Evolutionary conservation across 2,329 filamentous ascomycete genomes (phyloP), one percentile per base, ranked within the genome.

Genomic region (Falciphora oryzae): DNA sequence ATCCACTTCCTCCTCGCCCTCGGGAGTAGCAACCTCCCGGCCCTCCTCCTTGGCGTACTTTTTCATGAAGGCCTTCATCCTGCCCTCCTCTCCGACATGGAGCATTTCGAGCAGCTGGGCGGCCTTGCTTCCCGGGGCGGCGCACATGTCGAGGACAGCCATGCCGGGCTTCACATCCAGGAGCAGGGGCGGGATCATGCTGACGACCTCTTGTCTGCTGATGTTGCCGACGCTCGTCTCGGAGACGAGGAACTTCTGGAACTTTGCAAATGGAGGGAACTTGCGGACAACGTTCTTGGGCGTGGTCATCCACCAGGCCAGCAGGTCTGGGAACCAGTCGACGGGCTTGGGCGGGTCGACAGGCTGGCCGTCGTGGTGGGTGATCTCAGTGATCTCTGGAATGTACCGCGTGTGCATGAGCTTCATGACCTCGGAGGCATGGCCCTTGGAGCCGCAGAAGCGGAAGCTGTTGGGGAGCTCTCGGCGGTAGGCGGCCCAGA

Each of bases 181-280:
- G 71, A 98, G 83, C 70, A 98, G 84, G 31, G 95, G 95, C 31
- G 95, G 95, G 68, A 99, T 98, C 95, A 99, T 99, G 80, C 92
- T 97, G 73, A 99, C 95, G 59, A 97, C 90, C 79, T 99, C 95
- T 78, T 99, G 95, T 72, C 95, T 88, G 77, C 91, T 97, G 72
- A 99, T 98, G 76, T 98, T 99, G 72, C 95, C 95, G 28, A 98
- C 93, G 65, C 91, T 93, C 4, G 95, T 97, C 82, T 99, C 95
- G 63, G 94, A 96, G 62, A 99, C 95, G 62, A 99, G 84, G 81
- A 97, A 99, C 75, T 96, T 96, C 76, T 99, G 95, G 79, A 99
- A 98, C 32, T 91, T 90, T 62, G 93, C 89, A 75, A 99, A 99
- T 3, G 95, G 95, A 50, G 92, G 88, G 76, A 96, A 97, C 74